A percentile compares a stretch with the other conserved stretches of the same genome.
Evolutionary conservation across 2,329 filamentous ascomycete genomes (phyloP).

Genomic region (Fusarium clavum): DNA sequence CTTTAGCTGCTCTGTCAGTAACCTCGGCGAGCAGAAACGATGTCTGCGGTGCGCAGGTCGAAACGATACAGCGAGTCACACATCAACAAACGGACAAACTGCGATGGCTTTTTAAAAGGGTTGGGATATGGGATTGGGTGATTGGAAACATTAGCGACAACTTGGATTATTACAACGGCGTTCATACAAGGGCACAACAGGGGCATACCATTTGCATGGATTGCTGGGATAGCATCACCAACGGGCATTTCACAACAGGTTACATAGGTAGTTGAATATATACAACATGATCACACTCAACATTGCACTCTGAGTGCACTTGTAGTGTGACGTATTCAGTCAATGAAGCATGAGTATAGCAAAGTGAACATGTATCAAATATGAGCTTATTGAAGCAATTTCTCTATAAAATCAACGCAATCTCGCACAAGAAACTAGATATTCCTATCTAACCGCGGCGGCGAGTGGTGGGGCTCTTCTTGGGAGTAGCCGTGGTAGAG

Average conservation of each 20-base stretch:
- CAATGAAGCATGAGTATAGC: background rate
- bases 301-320: background rate
- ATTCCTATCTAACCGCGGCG: constrained; percentile 54
- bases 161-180: background rate
- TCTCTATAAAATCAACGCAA: constrained; percentile 35
- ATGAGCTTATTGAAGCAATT: constrained; percentile 26
- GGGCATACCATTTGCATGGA: constrained; percentile 31
- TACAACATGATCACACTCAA: background rate
- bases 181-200: constrained; percentile 13
- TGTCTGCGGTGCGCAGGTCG: constrained; percentile 65
- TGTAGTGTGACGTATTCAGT: background rate
- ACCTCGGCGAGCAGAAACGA: constrained; percentile 64
- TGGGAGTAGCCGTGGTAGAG: constrained; percentile 49
- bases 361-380: constrained; percentile 15
- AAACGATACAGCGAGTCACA: constrained; percentile 38
- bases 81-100: constrained; percentile 34
- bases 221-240: constrained; percentile 3
- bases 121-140: background rate
- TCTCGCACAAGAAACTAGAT: constrained; percentile 24
- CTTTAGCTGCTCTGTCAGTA: constrained; percentile 69
- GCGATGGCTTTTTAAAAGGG: constrained; percentile 40
- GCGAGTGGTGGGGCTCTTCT: constrained; percentile 58
- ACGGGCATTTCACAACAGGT: background rate
- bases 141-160: background rate
- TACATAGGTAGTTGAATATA: constrained; percentile 2